A percentile compares a stretch with the other conserved stretches of the same genome.
phyloP scores from a whole-genome alignment of 805 yeast species.

The Suhomyces pyralidae region DNA sequence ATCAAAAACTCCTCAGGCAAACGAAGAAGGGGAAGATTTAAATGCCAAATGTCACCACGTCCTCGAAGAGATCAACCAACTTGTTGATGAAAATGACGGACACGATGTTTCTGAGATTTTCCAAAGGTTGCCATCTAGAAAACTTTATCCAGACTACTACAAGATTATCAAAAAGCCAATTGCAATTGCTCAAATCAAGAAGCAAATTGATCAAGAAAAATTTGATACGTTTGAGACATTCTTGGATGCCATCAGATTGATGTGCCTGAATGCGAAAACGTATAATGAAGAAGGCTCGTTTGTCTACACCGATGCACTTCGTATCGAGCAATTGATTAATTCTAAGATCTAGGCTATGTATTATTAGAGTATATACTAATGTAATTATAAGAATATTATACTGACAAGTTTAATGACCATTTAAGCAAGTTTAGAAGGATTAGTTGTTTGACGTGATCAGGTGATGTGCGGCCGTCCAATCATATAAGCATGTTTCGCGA shows the following conservation, averaged over 20 bases:
- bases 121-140: slow-evolving; percentile 65
- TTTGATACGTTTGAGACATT: slow-evolving; percentile 44
- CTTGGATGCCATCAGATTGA: slow-evolving; percentile 57
- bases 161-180: slow-evolving; percentile 58
- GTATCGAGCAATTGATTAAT: slow-evolving; percentile 38
- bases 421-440: neutral
- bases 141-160: slow-evolving; percentile 84
- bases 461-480: neutral
- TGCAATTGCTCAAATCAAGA: slow-evolving; percentile 53
- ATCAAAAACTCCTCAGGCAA: slow-evolving; percentile 9
- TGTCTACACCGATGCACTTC: slow-evolving; percentile 57
- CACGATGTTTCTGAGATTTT: slow-evolving; percentile 45
- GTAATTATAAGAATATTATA: neutral
- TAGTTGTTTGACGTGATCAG: neutral
- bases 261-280: slow-evolving; percentile 67
- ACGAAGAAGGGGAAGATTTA: slow-evolving; percentile 14
- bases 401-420: too few species aligned
- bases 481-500: neutral
- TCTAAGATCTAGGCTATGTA: neutral
- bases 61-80: slow-evolving; percentile 40
- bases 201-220: slow-evolving; percentile 41
- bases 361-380: neutral
- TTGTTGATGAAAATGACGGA: slow-evolving; percentile 44
- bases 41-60: slow-evolving; percentile 29
- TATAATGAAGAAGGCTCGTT: slow-evolving; percentile 71